Conservation (phyloP, 176 grass and related monocot species). For the Avena sativa region DNA sequence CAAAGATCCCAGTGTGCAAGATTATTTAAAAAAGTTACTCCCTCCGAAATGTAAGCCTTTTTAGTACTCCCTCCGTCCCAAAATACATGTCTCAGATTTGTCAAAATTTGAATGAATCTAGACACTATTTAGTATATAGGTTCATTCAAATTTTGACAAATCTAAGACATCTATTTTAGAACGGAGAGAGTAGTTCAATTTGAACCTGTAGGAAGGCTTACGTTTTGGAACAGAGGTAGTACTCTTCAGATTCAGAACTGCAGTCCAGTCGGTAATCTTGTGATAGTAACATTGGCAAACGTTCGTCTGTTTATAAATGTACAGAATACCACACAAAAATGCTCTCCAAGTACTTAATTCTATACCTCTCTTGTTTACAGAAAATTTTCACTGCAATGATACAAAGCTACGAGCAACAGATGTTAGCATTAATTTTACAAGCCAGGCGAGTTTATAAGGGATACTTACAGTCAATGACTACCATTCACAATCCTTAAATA, state of each 20-base stretch:
- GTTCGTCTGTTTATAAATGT: not conserved
- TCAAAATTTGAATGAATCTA: too few species aligned
- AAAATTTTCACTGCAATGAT: not conserved
- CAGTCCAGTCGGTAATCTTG: not conserved
- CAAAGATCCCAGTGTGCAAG: not conserved
- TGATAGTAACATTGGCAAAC: not conserved
- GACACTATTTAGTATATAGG: too few species aligned
- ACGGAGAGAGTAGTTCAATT: too few species aligned
- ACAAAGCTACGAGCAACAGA: conserved; percentile 39
- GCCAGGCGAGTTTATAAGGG: not conserved
- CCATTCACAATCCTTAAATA: conserved; percentile 52
- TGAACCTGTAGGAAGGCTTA: too few species aligned
- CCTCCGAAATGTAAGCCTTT: too few species aligned
- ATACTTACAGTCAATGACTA: conserved; percentile 46
- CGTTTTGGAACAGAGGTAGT: too few species aligned
- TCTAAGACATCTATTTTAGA: too few species aligned
- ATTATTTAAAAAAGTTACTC: not conserved
- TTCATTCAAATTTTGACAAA: too few species aligned
- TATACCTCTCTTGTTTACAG: conserved; percentile 22
- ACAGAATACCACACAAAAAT: conserved; percentile 20
- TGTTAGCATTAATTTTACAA: conserved; percentile 46
- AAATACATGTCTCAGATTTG: too few species aligned
- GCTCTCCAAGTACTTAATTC: not conserved
- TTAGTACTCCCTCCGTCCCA: too few species aligned
- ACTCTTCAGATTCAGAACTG: conserved; percentile 20